Conservation (phyloP, 1,139 yeast genomes). For the Blastobotrys illinoisensis region DNA sequence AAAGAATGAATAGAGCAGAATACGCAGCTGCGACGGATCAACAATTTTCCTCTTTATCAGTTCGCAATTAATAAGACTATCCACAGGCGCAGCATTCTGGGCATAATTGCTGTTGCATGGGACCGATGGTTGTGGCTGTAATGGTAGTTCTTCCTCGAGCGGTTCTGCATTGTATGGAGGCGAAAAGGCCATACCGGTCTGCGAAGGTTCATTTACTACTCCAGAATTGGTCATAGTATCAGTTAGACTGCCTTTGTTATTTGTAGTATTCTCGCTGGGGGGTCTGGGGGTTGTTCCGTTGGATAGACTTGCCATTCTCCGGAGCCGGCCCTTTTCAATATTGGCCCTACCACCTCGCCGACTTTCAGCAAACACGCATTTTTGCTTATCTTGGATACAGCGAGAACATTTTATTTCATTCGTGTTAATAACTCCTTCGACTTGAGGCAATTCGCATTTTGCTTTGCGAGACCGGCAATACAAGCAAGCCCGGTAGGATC, state of each 20-base stretch:
- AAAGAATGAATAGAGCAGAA: slow-evolving; percentile 15
- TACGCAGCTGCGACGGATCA: slow-evolving; percentile 12
- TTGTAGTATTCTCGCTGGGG: not conserved
- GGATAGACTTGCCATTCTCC: slow-evolving; percentile 4
- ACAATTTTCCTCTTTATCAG: slow-evolving; percentile 11
- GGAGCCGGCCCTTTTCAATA: slow-evolving; percentile 11
- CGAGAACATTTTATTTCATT: slow-evolving; percentile 12
- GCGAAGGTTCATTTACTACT: not conserved
- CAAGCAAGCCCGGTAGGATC: slow-evolving; percentile 16
- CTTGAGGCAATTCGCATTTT: slow-evolving; percentile 6
- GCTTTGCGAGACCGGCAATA: slow-evolving; percentile 16
- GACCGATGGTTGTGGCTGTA: not conserved
- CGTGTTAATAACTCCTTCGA: slow-evolving; percentile 2
- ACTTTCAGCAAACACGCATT: slow-evolving; percentile 14
- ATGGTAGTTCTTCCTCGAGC: not conserved
- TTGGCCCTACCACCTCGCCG: slow-evolving; percentile 16
- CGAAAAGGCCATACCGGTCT: not conserved
- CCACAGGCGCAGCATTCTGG: not conserved
- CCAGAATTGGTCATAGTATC: not conserved
- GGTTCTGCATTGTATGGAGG: not conserved
- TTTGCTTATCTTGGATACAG: slow-evolving; percentile 14
- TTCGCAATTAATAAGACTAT: not conserved
- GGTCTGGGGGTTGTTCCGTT: slow-evolving; percentile 5
- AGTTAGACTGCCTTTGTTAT: not conserved
- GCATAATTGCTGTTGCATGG: not conserved